Conservation (phyloP, 345 rosid species). For the Turritis glabra region DNA sequence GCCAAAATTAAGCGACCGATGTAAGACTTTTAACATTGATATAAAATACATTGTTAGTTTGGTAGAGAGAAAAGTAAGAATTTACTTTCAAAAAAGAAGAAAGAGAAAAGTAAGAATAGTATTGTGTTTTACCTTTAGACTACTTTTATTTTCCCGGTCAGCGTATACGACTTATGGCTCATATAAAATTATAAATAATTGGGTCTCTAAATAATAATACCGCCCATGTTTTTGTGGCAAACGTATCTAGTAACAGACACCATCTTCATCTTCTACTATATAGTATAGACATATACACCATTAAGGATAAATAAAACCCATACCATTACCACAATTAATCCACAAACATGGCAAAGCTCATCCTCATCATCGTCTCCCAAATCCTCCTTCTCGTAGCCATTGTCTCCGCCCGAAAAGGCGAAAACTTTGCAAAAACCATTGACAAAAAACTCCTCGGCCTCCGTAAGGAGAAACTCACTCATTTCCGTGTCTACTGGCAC, state of each 20-base stretch:
- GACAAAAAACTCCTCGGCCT: constrained; percentile 18
- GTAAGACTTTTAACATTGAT: too few relatives aligned
- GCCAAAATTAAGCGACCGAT: too few relatives aligned
- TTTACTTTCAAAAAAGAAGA: too few relatives aligned
- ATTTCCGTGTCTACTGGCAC: constrained; percentile 60
- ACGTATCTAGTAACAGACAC: not conserved
- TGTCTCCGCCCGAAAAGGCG: constrained; percentile 13
- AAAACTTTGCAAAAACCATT: constrained; percentile 6
- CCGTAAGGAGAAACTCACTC: constrained; percentile 48
- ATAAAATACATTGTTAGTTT: too few relatives aligned
- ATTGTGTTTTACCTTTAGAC: too few relatives aligned
- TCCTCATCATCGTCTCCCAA: constrained; percentile 25
- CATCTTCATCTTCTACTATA: not conserved
- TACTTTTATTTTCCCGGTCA: not conserved
- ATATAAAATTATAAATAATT: too few relatives aligned
- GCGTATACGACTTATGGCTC: not conserved
- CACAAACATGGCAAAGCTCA: constrained; percentile 32
- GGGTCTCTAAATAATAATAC: not conserved
- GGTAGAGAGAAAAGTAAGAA: too few relatives aligned
- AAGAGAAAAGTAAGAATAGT: too few relatives aligned
- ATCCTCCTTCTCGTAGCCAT: constrained; percentile 11
- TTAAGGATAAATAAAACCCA: not conserved
- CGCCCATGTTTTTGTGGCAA: not conserved
- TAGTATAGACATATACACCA: not conserved
- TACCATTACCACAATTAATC: not conserved